Evolutionary conservation across 352 stramenopile genomes (phyloP), one percentile per base, ranked within the genome.

Genomic region (Pythium biforme): DNA sequence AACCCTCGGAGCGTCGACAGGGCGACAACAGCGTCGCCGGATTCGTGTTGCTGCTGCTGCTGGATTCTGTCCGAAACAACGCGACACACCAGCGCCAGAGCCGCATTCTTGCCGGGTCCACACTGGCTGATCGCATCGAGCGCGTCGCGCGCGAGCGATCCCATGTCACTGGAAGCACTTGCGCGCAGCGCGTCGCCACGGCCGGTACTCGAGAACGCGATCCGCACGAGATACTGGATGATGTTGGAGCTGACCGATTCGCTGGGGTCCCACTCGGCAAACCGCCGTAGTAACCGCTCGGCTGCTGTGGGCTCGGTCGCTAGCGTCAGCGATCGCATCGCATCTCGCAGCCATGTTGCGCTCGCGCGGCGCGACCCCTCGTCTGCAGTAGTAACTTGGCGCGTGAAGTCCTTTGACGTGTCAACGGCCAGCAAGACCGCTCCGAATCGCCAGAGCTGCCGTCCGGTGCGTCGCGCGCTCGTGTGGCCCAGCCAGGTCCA

Each of bases 171-270:
- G 5, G 31, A 34, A 5, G 5, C 5, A 5, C 5, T 34, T 34
- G 31, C 31, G n/a, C n/a, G n/a, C n/a, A n/a, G n/a, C n/a, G n/a
- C n/a, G 29, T 33, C 29, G 4, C 29, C 29, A 33, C 29, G 29
- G 29, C 9, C 4, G 29, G 29, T 33, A 9, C 9, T 33, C 20
- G 37, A 58, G 50, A 66, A 76, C 12, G 66, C 69, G 25, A 73
- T 47, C 12, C 62, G 66, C 19, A 73, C 47, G 49, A 73, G 43
- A 56, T 73, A 64, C 26, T 27, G 5, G 31, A 76, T 14, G 41
- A 76, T 26, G 10, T 22, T 48, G 1, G 25, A 8, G 10, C 20
- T 49, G 5, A 49, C 17, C 17, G 25, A 51, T 0, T 8, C 48
- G 26, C 48, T 17, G 4, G 8, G 40, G 20, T 48, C 40, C 10